Evolutionary conservation across 208 protist species (phyloP), one percentile per base, ranked within the genome.

Genomic region (Crithidia thermophila): DNA sequence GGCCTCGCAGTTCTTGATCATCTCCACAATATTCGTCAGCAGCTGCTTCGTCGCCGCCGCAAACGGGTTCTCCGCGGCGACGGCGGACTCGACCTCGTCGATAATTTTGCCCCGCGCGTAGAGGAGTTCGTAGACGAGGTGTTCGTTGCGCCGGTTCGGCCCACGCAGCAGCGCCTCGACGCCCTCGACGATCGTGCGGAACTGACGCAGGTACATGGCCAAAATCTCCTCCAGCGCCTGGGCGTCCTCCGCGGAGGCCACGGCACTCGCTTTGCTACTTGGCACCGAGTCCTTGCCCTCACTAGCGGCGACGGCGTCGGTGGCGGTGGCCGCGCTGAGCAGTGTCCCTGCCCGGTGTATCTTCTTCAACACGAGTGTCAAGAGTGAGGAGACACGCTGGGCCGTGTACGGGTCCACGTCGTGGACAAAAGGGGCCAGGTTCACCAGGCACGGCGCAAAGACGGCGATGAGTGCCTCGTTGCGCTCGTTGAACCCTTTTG

Each of bases 41-140:
- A 75, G 40, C 42, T 74, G 45, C 43, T 56, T 43, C 42, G 78
- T 65, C 33, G 30, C 2, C 7, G 36, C 40, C 7, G 52, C 68
- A 10, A 46, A 28, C 3, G 39, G 58, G 58, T 0, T 18, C 11
- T 39, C 21, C 31, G 30, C 49, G 0, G 9, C 31, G 39, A 47
- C 67, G 7, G 67, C 67, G 0, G 58, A 30, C 3, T 74, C 67
- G 16, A 67, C 58, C 7, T 74, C 67, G 47, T 74, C 67, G 52
- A 81, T 69, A 28, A 93, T 36, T 13, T 64, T 73, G 21, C 57
- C 39, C 18, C 71, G 62, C 13, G 55, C 27, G 67, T 95, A 94
- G 13, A 95, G 73, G 20, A 95, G 56, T 55, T 93, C 90, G 73
- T 95, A 95, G 13, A 90, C 52, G 30, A 95, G 81, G 7, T 65